Evolutionary conservation across 2,329 filamentous ascomycete species (phyloP), one percentile per base, ranked within the genome.

Genomic region (Ascochyta lentis): DNA sequence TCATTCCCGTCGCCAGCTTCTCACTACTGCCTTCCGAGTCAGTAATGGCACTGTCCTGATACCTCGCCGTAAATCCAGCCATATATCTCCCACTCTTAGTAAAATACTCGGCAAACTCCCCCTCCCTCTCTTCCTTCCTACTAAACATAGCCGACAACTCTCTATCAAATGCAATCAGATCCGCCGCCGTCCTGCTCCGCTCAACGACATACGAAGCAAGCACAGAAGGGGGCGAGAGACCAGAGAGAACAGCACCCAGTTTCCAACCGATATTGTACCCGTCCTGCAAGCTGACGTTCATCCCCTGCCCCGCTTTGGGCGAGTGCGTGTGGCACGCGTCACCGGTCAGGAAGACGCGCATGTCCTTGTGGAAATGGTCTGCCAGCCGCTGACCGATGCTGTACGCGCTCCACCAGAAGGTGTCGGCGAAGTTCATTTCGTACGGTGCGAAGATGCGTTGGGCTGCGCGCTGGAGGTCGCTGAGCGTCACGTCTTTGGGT

Each of bases 341-440:
- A 15, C 87, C 87, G 12, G 86, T 85, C 35, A 91, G 78, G 71
- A 91, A 91, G n/a, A 89, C 83, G 15, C 85, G 81, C 56, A 86
- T 77, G 42, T 83, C 79, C 65, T 89, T 85, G 61, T 85, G 83
- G 76, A 92, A 92, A 42, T 84, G 82, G 61, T 85, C 85, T 2
- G 89, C 89, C 22, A 92, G 83, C 16, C 89, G 84, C 76, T 90
- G 88, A 10, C 87, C 86, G 54, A 90, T 87, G 63, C 86, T 83
- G 70, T 90, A 91, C 39, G 86, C 85, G 41, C 87, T 88, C 77
- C 90, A 91, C 87, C 89, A 91, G 16, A 74, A 88, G 78, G 84
- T 86, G 49, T 82, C 80, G 0, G 78, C 78, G 47, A 86, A 79
- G 0, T 85, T 81, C 58, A 87, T 77, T 0, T 65, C 57, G 52